Base-by-base conservation (phyloP, 1,284 basidiomycete species). In the Chalciporus sp. region DNA sequence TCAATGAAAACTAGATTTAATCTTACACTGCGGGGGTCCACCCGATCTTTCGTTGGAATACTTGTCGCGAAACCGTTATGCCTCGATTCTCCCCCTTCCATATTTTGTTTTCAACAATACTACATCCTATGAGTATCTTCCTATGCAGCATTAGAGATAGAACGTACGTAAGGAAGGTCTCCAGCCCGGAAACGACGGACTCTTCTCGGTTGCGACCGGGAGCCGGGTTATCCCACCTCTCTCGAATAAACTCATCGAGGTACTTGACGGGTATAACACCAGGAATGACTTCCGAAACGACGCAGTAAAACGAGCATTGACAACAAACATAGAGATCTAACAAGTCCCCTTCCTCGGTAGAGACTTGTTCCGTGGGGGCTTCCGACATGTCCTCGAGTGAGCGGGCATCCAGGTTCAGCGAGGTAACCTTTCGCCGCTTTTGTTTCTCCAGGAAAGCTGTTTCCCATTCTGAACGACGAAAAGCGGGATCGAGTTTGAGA, bases 241-340 rank as follows among this genome's bases (percentile, higher is more conserved):
- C 59, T 60, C 65, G 70, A 16, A 64, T 67, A 47, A 81, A 74
- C 41, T 75, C 72, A 27, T 80, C 75, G 42, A 81, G 74, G 48
- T 79, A 71, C 53, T 79, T 79, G 40, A 72, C 67, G 11, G 86
- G 82, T 54, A 92, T 77, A 28, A 92, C 82, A 8, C 88, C 88
- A 33, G 88, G 83, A 42, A 92, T 84, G 47, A 86, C 72, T 27
- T 79, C 77, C 16, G 87, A 89, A 3, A 81, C 85, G 42, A 90
- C 74, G 57, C 85, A 83, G 64, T 87, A 88, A 56, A 86, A 72
- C 20, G 82, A 84, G 69, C 90, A 92, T 63, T 92, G 90, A 63
- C 90, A 92, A 66, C 90, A 92, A 42, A 91, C 74, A 63, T 88
- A 92, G 28, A 92, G 74, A 67, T 92, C 88, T 37, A 92, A 70